Evolutionary conservation across 495 filamentous ascomycete genomes (phyloP).

Genomic region (Hypoxylon subgilvum): DNA sequence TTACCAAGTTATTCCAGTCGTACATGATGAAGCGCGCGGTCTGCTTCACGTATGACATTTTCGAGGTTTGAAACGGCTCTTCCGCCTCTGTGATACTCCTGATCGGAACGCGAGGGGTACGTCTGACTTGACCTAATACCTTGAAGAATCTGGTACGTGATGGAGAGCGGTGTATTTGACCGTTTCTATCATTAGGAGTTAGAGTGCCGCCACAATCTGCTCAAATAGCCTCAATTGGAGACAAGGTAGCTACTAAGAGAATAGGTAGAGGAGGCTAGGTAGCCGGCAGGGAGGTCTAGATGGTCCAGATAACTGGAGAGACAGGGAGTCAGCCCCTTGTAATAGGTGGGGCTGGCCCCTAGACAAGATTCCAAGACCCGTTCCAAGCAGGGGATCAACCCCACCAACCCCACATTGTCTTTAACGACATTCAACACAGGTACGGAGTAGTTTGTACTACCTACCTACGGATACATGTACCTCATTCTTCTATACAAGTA

Average conservation of each 20-base stretch:
- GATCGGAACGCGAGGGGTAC: no score
- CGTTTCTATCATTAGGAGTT: neutral
- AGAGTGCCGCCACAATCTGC: constrained; percentile 47
- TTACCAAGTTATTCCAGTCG: no score
- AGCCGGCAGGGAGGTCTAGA: neutral
- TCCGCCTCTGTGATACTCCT: constrained; percentile 11
- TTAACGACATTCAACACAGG: neutral
- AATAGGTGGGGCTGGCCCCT: constrained; percentile 16
- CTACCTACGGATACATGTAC: no score
- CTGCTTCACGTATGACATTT: constrained; percentile 3
- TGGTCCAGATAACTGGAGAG: constrained; percentile 12
- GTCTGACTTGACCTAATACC: no score
- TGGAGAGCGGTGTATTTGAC: no score
- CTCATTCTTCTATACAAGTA: no score
- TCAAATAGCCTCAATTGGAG: constrained; percentile 54
- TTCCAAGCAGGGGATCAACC: neutral
- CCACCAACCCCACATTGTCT: constrained; percentile 9
- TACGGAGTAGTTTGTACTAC: no score
- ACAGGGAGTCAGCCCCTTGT: neutral
- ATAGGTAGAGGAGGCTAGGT: no score
- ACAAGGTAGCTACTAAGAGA: constrained; percentile 4
- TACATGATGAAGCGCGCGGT: no score
- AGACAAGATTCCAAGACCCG: neutral
- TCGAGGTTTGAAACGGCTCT: constrained; percentile 1
- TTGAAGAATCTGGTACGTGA: no score